A percentile compares a stretch with the other conserved stretches of the same genome.
Conservation (phyloP, 805 yeast species). For the Candida xiaguanensis region DNA sequence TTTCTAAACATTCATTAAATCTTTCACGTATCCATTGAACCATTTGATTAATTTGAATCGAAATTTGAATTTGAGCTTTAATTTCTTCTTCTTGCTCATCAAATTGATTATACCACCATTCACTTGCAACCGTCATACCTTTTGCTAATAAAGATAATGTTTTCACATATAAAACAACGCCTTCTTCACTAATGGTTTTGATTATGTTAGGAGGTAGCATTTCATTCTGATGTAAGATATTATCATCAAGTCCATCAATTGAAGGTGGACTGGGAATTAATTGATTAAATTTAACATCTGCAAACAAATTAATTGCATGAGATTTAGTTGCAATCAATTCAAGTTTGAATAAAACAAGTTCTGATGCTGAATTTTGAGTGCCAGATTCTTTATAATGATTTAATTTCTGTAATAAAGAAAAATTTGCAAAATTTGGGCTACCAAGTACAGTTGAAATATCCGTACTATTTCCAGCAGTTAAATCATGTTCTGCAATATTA, state of each 20-base stretch:
- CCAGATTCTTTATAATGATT: constrained; percentile 17
- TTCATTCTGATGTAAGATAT: constrained; percentile 34
- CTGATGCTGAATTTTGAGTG: constrained; percentile 14
- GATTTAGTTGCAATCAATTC: constrained; percentile 86
- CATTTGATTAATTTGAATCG: constrained; percentile 48
- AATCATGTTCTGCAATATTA: constrained; percentile 1
- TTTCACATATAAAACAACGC: constrained; percentile 80
- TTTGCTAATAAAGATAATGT: constrained; percentile 75
- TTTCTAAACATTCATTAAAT: constrained; percentile 84
- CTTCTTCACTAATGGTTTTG: constrained; percentile 72
- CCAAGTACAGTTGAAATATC: constrained; percentile 19
- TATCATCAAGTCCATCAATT: constrained; percentile 35
- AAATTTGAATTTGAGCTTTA: constrained; percentile 8
- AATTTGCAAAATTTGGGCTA: constrained; percentile 32
- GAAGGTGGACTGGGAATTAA: constrained; percentile 72
- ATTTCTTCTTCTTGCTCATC: constrained; percentile 11
- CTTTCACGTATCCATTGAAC: constrained; percentile 91
- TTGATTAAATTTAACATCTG: constrained; percentile 87
- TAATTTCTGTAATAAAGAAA: constrained; percentile 31
- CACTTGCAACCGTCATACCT: constrained; percentile 82
- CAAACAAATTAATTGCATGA: constrained; percentile 82
- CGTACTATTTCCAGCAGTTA: constrained; percentile 4
- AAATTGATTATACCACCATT: constrained; percentile 75
- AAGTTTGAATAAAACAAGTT: constrained; percentile 42
- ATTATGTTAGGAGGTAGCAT: constrained; percentile 55